These are phyloP conservation scores for Delonix regia DNA, from an alignment of 306 rosid genomes.

Conservation along the genomic window DNA sequence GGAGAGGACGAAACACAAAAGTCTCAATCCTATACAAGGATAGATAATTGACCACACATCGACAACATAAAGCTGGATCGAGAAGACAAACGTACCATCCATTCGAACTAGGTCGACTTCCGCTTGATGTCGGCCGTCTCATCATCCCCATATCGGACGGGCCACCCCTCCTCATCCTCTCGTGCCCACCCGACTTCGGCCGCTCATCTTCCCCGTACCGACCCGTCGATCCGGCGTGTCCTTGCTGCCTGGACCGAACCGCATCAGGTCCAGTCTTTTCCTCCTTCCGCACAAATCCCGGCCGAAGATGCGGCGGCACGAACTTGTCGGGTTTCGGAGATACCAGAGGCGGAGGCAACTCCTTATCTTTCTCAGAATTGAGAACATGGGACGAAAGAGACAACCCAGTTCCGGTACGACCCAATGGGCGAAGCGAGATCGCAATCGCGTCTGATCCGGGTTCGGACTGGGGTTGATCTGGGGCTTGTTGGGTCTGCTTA, in stretches of 20 bases:
- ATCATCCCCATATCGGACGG: constrained; percentile 46
- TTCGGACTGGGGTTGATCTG: constrained; percentile 44
- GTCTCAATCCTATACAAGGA: neutral
- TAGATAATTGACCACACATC: neutral
- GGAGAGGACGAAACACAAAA: neutral
- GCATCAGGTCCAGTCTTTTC: constrained; percentile 47
- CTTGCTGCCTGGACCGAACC: constrained; percentile 40
- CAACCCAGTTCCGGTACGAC: constrained; percentile 52
- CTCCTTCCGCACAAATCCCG: constrained; percentile 64
- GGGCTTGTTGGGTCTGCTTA: constrained; percentile 33
- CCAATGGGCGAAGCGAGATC: constrained; percentile 81
- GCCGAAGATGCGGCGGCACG: constrained; percentile 87
- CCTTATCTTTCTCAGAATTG: constrained; percentile 46
- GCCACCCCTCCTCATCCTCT: constrained; percentile 49
- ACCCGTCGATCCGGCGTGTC: constrained; percentile 38
- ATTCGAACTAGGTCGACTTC: constrained; percentile 32
- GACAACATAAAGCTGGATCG: neutral
- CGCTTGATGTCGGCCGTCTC: constrained; percentile 55
- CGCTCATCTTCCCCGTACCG: constrained; percentile 50
- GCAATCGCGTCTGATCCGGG: constrained; percentile 46
- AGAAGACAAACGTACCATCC: constrained; percentile 9
- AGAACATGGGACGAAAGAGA: constrained; percentile 36
- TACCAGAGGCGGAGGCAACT: constrained; percentile 12
- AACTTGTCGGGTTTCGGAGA: constrained; percentile 61
- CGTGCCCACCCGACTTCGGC: constrained; percentile 72